Percentiles rank a stretch among this genome's conserved stretches.
These are phyloP conservation scores for Monosporascus sp. DNA, from an alignment of 2,329 filamentous ascomycete genomes.

Conservation along the genomic window DNA sequence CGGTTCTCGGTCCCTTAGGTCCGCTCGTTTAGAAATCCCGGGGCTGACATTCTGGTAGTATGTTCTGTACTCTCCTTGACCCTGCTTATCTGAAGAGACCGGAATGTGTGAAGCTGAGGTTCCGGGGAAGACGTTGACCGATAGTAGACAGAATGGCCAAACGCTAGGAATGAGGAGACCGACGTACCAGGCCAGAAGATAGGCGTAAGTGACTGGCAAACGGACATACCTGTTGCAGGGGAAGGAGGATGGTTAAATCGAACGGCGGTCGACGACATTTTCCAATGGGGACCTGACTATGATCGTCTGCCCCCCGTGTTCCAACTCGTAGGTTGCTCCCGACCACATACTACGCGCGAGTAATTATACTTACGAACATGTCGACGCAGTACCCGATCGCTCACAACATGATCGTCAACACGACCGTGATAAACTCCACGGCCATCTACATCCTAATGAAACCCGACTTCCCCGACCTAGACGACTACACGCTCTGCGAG, in stretches of 20 bases:
- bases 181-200: slow-evolving; percentile 29
- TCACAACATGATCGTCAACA: slow-evolving; percentile 64
- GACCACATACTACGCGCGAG: slow-evolving; percentile 15
- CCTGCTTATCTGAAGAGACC: not conserved
- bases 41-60: not conserved
- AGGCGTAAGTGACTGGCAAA: slow-evolving; percentile 32
- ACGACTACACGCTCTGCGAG: slow-evolving; percentile 63
- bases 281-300: slow-evolving; percentile 57
- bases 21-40: not conserved
- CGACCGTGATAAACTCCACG: slow-evolving; percentile 36
- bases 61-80: not conserved
- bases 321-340: slow-evolving; percentile 35
- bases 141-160: slow-evolving; percentile 49
- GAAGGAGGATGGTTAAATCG: slow-evolving; percentile 43
- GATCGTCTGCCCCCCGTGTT: slow-evolving; percentile 50
- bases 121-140: not conserved
- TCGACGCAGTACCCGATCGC: slow-evolving; percentile 44
- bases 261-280: slow-evolving; percentile 65
- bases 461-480: slow-evolving; percentile 15
- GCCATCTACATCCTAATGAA: slow-evolving; percentile 65
- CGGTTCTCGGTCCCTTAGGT: not conserved
- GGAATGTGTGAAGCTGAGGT: not conserved
- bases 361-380: not conserved
- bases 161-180: slow-evolving; percentile 29
- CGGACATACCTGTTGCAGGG: slow-evolving; percentile 30